Evolutionary conservation across 108 stramenopile genomes (phyloP).

Genomic region (Skeletonema menzelii): DNA sequence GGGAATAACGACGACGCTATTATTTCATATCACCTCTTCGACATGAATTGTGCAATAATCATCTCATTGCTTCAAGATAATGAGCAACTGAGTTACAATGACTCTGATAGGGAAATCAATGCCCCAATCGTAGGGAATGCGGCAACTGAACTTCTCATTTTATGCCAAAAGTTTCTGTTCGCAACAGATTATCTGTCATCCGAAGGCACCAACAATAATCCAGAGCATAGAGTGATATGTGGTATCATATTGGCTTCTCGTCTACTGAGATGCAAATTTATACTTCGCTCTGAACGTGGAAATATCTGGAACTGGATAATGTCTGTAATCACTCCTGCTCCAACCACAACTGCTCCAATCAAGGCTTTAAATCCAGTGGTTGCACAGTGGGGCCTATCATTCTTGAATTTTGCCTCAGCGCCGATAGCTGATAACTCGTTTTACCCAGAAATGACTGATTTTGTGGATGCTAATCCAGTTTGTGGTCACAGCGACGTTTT

Average conservation of each 20-base stretch:
- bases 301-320: constrained; percentile 39
- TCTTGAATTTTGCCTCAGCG: constrained; percentile 34
- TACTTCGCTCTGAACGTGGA: constrained; percentile 25
- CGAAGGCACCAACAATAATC: constrained; percentile 1
- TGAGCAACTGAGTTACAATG: not conserved
- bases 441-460: constrained; percentile 7
- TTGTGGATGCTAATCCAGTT: constrained; percentile 25
- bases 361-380: constrained; percentile 27
- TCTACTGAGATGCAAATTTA: constrained; percentile 29
- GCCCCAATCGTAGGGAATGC: not conserved
- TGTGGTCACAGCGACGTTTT: constrained; percentile 38
- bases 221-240: constrained; percentile 29
- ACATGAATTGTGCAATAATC: constrained; percentile 43
- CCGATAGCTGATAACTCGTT: not conserved
- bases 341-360: constrained; percentile 16
- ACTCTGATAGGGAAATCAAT: not conserved
- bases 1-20: constrained; percentile 4
- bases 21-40: constrained; percentile 25
- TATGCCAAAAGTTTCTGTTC: constrained; percentile 46
- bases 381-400: constrained; percentile 38
- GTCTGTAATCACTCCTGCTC: constrained; percentile 26
- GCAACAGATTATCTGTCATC: constrained; percentile 10
- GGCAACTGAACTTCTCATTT: constrained; percentile 35
- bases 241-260: constrained; percentile 40
- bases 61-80: constrained; percentile 26